Base-by-base conservation (phyloP, 2,329 filamentous ascomycete species). In the Ophiostoma perfectum region DNA sequence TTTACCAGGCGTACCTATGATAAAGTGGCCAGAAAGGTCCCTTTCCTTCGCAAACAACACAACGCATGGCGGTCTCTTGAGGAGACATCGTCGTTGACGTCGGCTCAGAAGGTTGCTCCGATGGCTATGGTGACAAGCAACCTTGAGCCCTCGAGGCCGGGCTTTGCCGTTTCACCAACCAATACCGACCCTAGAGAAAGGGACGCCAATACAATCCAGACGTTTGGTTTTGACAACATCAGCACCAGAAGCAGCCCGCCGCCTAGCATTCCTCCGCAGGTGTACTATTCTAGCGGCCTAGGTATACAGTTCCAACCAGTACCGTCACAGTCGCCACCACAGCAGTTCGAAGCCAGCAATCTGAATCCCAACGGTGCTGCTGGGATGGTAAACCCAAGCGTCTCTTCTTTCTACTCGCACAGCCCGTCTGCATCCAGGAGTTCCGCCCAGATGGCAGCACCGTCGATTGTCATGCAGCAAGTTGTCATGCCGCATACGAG, bases 11-110 rank as follows among this genome's bases (percentile, higher is more conserved):
- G 71, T 6, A n/a, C 70, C 5, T 68, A 69, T 11, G 52, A 52
- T 0, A 67, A 55, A 2, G 39, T 79, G 5, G 70, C 75, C 5
- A 73, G 74, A 65, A 78, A 75, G 52, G 70, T 81, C 0, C 78
- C 80, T 0, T 78, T 80, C 65, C 69, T 81, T 18, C 75, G 70
- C 6, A 72, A 71, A 9, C 70, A 71, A 5, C 71, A 69, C 18
- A 65, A 70, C 47, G 66, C 71, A 4, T 77, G 75, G 75, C 71
- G 77, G 68, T 74, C 74, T 5, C 73, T 80, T 18, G 75, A 75
- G 1, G 75, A 76, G 18, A 69, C 71, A 5, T 69, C 49, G 3
- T 58, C 68, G 5, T 45, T 69, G 2, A 67, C 18, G 38, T 60
- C 55, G 55, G 55, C 55, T 60, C 55, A 27, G 27, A 60, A 71